Evolutionary conservation across 2,329 filamentous ascomycete genomes (phyloP).

Genomic region (Aspergillus quadricinctus): DNA sequence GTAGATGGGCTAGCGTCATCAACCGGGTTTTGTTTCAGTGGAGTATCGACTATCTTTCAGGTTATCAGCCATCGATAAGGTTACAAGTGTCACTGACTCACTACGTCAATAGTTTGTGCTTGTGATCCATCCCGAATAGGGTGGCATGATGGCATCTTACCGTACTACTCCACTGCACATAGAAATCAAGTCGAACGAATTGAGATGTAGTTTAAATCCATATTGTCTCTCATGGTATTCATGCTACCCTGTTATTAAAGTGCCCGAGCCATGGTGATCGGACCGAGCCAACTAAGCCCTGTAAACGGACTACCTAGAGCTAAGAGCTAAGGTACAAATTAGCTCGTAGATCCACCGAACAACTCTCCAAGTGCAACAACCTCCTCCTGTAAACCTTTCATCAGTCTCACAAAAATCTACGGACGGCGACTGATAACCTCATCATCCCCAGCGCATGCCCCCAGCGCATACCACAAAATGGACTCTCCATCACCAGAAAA

Average conservation of each 20-base stretch:
- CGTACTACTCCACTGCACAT: neutral
- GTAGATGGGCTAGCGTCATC: neutral
- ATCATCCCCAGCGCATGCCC: too few species aligned
- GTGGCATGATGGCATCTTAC: neutral
- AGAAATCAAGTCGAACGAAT: neutral
- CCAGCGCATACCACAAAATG: conserved; percentile 16
- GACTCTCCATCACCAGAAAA: conserved; percentile 22
- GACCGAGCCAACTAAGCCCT: neutral
- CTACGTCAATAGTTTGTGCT: neutral
- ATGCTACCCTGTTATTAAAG: neutral
- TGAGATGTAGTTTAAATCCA: neutral
- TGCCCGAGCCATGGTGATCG: neutral
- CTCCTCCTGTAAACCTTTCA: neutral
- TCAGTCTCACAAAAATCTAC: neutral
- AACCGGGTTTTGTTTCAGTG: neutral
- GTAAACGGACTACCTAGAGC: neutral
- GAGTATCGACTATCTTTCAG: neutral
- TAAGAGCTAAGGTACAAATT: neutral
- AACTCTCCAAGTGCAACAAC: neutral
- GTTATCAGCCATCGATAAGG: neutral
- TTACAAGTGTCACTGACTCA: too few species aligned
- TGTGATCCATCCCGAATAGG: neutral
- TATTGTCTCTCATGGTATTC: neutral
- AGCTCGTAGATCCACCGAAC: neutral
- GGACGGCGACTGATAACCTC: neutral